These are phyloP conservation scores for Oryza meridionalis DNA, from an alignment of 176 grass and related monocot genomes.

Conservation along the genomic window DNA sequence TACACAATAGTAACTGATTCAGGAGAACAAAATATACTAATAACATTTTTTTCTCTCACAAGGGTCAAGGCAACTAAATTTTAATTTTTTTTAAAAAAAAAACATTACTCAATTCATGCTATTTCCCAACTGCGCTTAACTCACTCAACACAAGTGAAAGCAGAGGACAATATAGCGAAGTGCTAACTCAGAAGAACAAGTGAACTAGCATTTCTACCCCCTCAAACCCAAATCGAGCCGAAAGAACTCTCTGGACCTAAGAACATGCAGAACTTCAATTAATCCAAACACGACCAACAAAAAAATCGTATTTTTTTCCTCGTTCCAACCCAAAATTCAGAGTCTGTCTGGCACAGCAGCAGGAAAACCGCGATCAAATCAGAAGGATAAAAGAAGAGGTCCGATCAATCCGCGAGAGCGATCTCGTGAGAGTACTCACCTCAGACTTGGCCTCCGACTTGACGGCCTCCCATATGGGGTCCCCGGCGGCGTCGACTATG, in stretches of 20 bases:
- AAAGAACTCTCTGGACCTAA: background rate
- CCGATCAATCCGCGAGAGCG: background rate
- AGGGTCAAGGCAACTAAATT: slow-evolving; percentile 12
- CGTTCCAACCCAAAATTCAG: background rate
- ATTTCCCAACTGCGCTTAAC: background rate
- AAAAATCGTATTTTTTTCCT: slow-evolving; percentile 7
- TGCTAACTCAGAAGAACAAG: background rate
- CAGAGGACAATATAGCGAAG: background rate
- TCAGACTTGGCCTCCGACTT: slow-evolving; percentile 81
- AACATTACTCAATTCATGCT: background rate
- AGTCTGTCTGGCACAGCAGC: background rate
- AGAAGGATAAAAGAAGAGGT: background rate
- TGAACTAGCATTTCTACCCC: background rate
- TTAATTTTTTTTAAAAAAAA: background rate
- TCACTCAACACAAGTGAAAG: background rate
- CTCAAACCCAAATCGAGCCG: background rate
- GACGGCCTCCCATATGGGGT: slow-evolving; percentile 91
- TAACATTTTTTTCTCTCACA: background rate
- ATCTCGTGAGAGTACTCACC: slow-evolving; percentile 40
- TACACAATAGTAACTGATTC: background rate
- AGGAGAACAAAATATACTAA: background rate
- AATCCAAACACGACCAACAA: background rate
- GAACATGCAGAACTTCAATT: background rate
- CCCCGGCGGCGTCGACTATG: slow-evolving; percentile 62
- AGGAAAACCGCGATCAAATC: background rate